Evolutionary conservation across 75 land plant species (phyloP).

Genomic region (Gnetum montanum): DNA sequence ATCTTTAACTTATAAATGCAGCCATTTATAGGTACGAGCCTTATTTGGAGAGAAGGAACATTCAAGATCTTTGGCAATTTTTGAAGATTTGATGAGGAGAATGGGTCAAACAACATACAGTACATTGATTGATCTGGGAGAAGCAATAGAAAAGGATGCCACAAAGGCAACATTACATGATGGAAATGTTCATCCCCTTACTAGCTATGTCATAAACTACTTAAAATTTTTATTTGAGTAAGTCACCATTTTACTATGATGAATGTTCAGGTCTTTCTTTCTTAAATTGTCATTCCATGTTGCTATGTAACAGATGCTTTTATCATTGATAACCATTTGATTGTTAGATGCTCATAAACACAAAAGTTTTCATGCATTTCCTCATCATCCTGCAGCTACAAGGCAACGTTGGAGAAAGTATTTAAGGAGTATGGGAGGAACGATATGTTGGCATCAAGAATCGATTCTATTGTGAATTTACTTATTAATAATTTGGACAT

Average conservation of each 20-base stretch:
- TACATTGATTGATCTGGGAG: conserved; percentile 13
- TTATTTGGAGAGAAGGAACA: conserved; percentile 10
- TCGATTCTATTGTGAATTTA: conserved; percentile 1
- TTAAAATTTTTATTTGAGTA: conserved; percentile 17
- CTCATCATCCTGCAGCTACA: conserved; percentile 13
- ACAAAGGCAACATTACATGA: conserved; percentile 10
- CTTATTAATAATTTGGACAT: conserved; percentile 11
- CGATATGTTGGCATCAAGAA: conserved; percentile 4
- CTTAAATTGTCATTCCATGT: too few species aligned
- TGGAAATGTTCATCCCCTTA: conserved; percentile 24
- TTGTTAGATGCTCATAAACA: too few species aligned
- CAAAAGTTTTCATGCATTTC: too few species aligned
- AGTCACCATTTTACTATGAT: neutral
- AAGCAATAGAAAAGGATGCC: conserved; percentile 17
- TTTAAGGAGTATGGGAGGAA: conserved; percentile 9
- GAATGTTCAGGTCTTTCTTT: too few species aligned
- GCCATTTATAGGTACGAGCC: conserved; percentile 4
- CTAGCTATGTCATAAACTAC: conserved; percentile 23
- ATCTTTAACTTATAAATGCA: neutral
- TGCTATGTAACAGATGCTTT: too few species aligned
- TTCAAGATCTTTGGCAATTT: neutral
- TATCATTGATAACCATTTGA: too few species aligned
- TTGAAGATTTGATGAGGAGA: conserved; percentile 8
- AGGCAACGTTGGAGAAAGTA: conserved; percentile 1
- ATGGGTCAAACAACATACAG: conserved; percentile 16